These are phyloP conservation scores for Aurinia saxatilis DNA, from an alignment of 345 rosid species.

Conservation along the genomic window DNA sequence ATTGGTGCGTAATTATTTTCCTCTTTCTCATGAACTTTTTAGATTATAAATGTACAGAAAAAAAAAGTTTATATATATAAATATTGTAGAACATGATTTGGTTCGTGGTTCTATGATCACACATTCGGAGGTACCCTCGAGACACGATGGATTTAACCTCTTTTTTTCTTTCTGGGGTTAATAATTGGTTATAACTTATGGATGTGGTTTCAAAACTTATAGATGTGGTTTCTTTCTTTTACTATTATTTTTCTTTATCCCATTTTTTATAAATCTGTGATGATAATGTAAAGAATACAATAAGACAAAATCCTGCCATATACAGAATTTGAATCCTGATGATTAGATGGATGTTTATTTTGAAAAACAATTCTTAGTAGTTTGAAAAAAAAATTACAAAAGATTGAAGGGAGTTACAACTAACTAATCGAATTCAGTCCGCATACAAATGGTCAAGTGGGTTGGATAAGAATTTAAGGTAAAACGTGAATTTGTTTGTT, in stretches of 20 bases:
- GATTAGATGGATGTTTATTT: background rate
- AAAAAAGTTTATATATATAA: background rate
- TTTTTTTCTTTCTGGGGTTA: background rate
- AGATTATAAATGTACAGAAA: background rate
- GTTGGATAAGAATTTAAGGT: too few species aligned
- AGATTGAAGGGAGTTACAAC: background rate
- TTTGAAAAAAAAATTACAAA: background rate
- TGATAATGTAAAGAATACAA: slow-evolving; percentile 12
- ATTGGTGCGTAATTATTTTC: slow-evolving; percentile 20
- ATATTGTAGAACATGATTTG: slow-evolving; percentile 26
- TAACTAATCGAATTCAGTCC: background rate
- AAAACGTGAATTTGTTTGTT: too few species aligned
- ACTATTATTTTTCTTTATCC: background rate
- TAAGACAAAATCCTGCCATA: background rate
- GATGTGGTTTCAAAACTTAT: slow-evolving; percentile 18
- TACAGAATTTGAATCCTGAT: slow-evolving; percentile 14
- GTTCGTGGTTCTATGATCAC: slow-evolving; percentile 32
- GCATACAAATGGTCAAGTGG: too few species aligned
- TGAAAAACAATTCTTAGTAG: too few species aligned
- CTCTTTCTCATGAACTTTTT: slow-evolving; percentile 13
- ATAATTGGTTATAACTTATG: slow-evolving; percentile 16
- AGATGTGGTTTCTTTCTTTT: slow-evolving; percentile 15
- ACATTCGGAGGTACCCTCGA: slow-evolving; percentile 24
- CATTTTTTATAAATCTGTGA: background rate
- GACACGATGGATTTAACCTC: slow-evolving; percentile 16